Evolutionary conservation across 2,329 filamentous ascomycete genomes (phyloP).

Genomic region (Cercospora sojina): DNA sequence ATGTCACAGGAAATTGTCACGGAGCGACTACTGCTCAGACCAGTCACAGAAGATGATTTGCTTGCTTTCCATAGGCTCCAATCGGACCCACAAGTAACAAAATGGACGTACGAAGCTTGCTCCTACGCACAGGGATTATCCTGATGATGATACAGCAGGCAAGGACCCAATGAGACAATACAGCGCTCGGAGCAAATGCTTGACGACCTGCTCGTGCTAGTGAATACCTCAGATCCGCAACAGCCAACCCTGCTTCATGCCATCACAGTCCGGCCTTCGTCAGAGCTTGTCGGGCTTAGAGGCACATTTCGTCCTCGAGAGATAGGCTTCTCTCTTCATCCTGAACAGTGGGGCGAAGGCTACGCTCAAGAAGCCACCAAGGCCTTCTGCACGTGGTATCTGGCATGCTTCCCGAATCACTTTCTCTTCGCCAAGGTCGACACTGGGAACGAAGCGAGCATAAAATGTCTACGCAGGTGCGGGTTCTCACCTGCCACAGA

Average conservation of each 20-base stretch:
- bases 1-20: constrained; percentile 4
- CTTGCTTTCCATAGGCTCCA: constrained; percentile 22
- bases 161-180: constrained; percentile 21
- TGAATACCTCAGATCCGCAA: constrained; percentile 14
- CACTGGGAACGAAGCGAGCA: constrained; percentile 19
- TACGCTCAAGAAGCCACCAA: constrained; percentile 21
- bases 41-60: constrained; percentile 20
- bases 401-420: constrained; percentile 10
- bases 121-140: neutral
- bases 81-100: constrained; percentile 21
- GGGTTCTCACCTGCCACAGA: constrained; percentile 15
- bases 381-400: constrained; percentile 24
- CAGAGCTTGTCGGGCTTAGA: constrained; percentile 20
- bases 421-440: constrained; percentile 25
- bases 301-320: constrained; percentile 27
- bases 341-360: constrained; percentile 22
- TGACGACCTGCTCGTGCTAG: constrained; percentile 24
- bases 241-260: constrained; percentile 22
- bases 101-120: constrained; percentile 19
- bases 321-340: constrained; percentile 25
- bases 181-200: constrained; percentile 22
- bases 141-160: constrained; percentile 16
- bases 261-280: constrained; percentile 16
- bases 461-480: constrained; percentile 20
- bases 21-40: constrained; percentile 19